Base-by-base conservation (phyloP, 306 rosid genomes). In the Inga oerstediana region DNA sequence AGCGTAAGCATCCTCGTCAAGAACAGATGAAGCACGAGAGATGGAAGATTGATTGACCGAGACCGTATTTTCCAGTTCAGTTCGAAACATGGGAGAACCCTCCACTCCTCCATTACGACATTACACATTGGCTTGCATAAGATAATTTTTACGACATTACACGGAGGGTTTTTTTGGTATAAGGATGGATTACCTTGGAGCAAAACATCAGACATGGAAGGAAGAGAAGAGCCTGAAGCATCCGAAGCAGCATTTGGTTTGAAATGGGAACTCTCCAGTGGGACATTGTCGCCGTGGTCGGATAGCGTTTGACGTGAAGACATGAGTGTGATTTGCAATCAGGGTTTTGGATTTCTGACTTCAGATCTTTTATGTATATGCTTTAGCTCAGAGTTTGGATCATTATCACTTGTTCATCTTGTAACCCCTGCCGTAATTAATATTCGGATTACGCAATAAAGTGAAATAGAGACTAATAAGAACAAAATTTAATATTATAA, bases 11-110 rank as follows among this genome's bases (percentile, higher is more conserved):
- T 84, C 86, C 10, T 72, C 77, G 20, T 82, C 79, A 2, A 89
- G 90, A 71, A 91, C 76, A 11, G 91, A 84, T 16, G 85, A 70
- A 8, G 94, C 91, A 73, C 84, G 88, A 0, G 85, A 83, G 6
- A 89, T 62, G 3, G 94, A 91, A 59, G 94, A 86, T 56, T 81
- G 89, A 52, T 79, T 89, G 45, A 91, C 78, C 5, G 84, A 37
- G 52, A 89, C 88, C 8, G 85, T 71, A 83, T 85, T 80, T 35
- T 92, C 89, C 9, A 79, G 74, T 30, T 89, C 92, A 32, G 86
- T 91, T 32, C 72, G 84, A 54, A 91, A 91, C 89, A 75, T 75
- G 41, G 91, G 87, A 66, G 83, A 35, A 22, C 48, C 51, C n/a
- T 59, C 80, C 15, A 32, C 77, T 8, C 74, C 77, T 48, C 54